These are phyloP conservation scores for Metarhizium robertsii DNA, from an alignment of 2,329 filamentous ascomycete species.

Conservation along the genomic window DNA sequence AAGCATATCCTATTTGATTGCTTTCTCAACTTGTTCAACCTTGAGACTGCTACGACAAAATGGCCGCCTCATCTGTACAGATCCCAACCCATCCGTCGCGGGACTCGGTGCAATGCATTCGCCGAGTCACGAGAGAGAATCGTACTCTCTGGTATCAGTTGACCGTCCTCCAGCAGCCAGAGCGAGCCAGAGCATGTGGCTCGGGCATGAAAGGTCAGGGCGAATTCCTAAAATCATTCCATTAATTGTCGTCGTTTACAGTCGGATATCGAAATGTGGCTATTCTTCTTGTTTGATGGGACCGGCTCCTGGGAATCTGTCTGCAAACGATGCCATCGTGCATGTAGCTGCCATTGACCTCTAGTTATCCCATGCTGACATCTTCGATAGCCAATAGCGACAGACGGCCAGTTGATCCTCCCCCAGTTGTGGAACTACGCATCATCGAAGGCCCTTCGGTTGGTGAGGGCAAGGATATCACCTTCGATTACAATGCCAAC, in stretches of 20 bases:
- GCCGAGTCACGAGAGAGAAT: conserved; percentile 56
- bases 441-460: conserved; percentile 66
- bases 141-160: conserved; percentile 73
- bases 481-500: conserved; percentile 88
- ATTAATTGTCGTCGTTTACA: neutral
- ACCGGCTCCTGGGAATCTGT: neutral
- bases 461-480: conserved; percentile 58
- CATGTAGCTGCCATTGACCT: neutral
- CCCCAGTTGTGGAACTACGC: conserved; percentile 84
- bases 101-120: conserved; percentile 36
- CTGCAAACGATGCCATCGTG: neutral
- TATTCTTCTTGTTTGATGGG: neutral
- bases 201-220: conserved; percentile 85
- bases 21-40: neutral
- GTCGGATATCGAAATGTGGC: neutral
- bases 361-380: conserved; percentile 10
- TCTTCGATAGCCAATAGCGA: conserved; percentile 40
- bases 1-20: neutral
- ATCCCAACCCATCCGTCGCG: conserved; percentile 19
- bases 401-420: conserved; percentile 85
- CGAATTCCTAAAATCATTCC: neutral
- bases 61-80: conserved; percentile 21
- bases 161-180: conserved; percentile 85
- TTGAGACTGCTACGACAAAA: conserved; percentile 10
- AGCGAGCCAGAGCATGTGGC: conserved; percentile 89